Evolutionary conservation across 2,329 filamentous ascomycete species (phyloP).

Genomic region (Penicillium sp.): DNA sequence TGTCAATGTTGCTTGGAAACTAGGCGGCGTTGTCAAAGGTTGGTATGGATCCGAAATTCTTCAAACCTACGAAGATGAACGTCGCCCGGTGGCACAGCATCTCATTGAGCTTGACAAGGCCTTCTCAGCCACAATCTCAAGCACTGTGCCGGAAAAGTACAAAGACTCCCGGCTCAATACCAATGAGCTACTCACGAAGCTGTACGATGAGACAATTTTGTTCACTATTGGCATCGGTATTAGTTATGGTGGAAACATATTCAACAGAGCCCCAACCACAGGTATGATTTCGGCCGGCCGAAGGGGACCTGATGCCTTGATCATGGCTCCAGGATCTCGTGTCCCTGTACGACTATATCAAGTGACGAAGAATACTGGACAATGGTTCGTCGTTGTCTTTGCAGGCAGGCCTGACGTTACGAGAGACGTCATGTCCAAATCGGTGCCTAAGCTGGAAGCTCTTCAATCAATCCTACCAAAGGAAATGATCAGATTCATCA

Average conservation of each 20-base stretch:
- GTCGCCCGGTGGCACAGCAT: conserved; percentile 34
- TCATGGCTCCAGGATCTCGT: neutral
- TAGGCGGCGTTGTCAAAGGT: conserved; percentile 46
- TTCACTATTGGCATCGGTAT: conserved; percentile 36
- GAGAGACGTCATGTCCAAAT: neutral
- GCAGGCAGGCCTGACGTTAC: neutral
- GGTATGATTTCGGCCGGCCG: neutral
- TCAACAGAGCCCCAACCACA: conserved; percentile 8
- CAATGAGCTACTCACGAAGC: conserved; percentile 27
- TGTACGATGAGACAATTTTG: conserved; percentile 29
- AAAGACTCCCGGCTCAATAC: conserved; percentile 27
- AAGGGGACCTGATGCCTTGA: neutral
- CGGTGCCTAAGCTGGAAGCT: neutral
- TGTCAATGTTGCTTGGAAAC: conserved; percentile 59
- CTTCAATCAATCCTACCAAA: neutral
- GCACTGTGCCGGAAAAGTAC: conserved; percentile 9
- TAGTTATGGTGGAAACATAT: conserved; percentile 25
- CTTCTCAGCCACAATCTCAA: conserved; percentile 27
- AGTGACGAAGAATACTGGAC: neutral
- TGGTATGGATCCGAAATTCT: conserved; percentile 27
- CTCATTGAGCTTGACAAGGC: conserved; percentile 40
- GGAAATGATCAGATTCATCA: neutral
- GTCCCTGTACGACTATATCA: neutral
- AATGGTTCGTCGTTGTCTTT: neutral
- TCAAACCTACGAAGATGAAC: conserved; percentile 35